Conservation (phyloP, 108 stramenopile genomes). For the Cylindrotheca fusiformis region DNA sequence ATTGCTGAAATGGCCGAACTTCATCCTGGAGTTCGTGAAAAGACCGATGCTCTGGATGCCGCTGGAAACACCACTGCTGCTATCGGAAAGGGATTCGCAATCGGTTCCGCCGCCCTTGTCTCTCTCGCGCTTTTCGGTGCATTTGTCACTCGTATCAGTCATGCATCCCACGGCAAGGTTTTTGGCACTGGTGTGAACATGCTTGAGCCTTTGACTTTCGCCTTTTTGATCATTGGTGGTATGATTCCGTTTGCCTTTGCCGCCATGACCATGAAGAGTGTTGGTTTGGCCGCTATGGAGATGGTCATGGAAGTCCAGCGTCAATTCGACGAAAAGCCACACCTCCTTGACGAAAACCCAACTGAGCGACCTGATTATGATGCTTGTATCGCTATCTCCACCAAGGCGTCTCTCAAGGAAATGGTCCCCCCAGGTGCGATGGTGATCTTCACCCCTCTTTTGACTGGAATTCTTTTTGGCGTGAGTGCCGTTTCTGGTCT, state of each 20-base stretch:
- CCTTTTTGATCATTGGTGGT: slow-evolving; percentile 95
- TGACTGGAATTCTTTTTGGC: slow-evolving; percentile 96
- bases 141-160: slow-evolving; percentile 93
- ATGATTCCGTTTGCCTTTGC: slow-evolving; percentile 99
- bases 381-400: slow-evolving; percentile 97
- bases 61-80: slow-evolving; percentile 99
- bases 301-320: slow-evolving; percentile 98
- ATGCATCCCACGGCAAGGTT: slow-evolving; percentile 56
- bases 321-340: slow-evolving; percentile 95
- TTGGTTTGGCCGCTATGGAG: slow-evolving; percentile 95
- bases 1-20: slow-evolving; percentile 99
- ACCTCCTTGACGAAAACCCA: slow-evolving; percentile 88
- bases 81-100: slow-evolving; percentile 99
- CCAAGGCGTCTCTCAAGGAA: slow-evolving; percentile 91
- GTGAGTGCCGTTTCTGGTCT: slow-evolving; percentile 94
- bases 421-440: slow-evolving; percentile 97
- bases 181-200: slow-evolving; percentile 87
- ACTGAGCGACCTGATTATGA: slow-evolving; percentile 91
- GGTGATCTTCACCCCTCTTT: slow-evolving; percentile 96
- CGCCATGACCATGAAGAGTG: slow-evolving; percentile 99
- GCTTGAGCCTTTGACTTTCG: slow-evolving; percentile 92
- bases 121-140: slow-evolving; percentile 97
- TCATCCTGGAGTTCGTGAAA: slow-evolving; percentile 90
- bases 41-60: slow-evolving; percentile 98
- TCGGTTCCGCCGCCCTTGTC: slow-evolving; percentile 98